Evolutionary conservation across 2,329 filamentous ascomycete genomes (phyloP), one percentile per base, ranked within the genome.

Genomic region (Chaetomium sp.): DNA sequence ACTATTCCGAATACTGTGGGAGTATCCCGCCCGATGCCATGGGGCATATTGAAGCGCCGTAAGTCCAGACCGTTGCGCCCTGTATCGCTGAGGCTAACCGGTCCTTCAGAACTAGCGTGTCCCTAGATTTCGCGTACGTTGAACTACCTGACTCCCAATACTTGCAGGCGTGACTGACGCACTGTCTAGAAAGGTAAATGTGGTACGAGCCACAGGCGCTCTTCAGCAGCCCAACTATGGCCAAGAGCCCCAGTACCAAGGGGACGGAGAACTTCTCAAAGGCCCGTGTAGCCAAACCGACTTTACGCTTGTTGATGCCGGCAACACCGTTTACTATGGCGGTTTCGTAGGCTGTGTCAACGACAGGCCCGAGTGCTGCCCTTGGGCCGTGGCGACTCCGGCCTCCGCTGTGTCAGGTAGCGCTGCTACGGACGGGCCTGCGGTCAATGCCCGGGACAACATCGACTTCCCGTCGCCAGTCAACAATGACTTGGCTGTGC

Each of bases 231-330:
- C 68, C 10, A 27, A 50, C 29, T 62, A 68, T 8, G 45, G 47
- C 21, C 57, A 35, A 16, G 27, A 27, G 57, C 70, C 71, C 6
- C 45, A 62, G 47, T 73, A 67, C 58, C 49, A 63, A 21, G 70
- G 72, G 31, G 49, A 62, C 0, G 73, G 73, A 21, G 42, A 55
- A 13, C 61, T 74, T 33, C 69, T 74, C 19, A n/a, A 59, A 13
- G 71, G 66, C 51, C 62, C 62, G 6, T 74, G 73, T 57, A 67
- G 67, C 4, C 21, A 62, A 3, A 71, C 71, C 5, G 66, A 65
- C 31, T 74, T 72, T 60, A 74, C 72, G 2, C 70, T 72, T 19
- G 68, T 74, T 23, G 70, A 73, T 47, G 72, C 68, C 23, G 66
- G 66, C 19, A 69, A 45, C 63, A 73, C 73, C 12, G 69, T 71